Evolutionary conservation across 139 green algal species (phyloP).

Genomic region (Auxenochlorella pyrenoidosa): DNA sequence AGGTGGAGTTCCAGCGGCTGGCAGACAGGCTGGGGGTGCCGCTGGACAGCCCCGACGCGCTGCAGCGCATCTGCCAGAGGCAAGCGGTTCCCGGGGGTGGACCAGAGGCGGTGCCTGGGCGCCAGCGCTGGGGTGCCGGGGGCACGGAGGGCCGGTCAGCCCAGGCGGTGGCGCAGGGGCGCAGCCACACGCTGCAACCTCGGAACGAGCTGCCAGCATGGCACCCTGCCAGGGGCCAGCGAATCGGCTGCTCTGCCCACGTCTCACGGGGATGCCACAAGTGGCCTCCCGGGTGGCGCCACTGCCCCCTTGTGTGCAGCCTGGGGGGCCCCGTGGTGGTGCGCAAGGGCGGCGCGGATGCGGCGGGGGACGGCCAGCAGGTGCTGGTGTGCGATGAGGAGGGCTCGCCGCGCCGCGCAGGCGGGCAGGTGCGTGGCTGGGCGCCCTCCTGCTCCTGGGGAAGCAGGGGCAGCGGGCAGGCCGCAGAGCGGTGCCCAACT

Average conservation of each 20-base stretch:
- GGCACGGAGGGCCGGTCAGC: neutral
- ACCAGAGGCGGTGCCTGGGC: neutral
- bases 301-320: neutral
- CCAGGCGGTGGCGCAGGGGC: too few species aligned
- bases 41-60: neutral
- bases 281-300: too few species aligned
- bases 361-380: slow-evolving; percentile 31
- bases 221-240: too few species aligned
- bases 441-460: neutral
- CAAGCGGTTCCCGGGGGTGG: neutral
- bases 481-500: neutral
- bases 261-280: too few species aligned
- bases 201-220: too few species aligned
- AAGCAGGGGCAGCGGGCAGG: neutral
- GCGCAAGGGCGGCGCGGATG: slow-evolving; percentile 57
- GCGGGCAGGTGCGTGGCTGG: slow-evolving; percentile 60
- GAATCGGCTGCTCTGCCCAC: too few species aligned
- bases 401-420: slow-evolving; percentile 65
- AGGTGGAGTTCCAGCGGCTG: slow-evolving; percentile 60
- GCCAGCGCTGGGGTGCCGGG: neutral
- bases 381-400: slow-evolving; percentile 36
- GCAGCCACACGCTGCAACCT: too few species aligned
- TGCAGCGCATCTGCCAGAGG: slow-evolving; percentile 31
- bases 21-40: slow-evolving; percentile 48
- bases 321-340: slow-evolving; percentile 61